Base-by-base conservation (phyloP, 768 basidiomycete species). In the Tulasnella sp. region DNA sequence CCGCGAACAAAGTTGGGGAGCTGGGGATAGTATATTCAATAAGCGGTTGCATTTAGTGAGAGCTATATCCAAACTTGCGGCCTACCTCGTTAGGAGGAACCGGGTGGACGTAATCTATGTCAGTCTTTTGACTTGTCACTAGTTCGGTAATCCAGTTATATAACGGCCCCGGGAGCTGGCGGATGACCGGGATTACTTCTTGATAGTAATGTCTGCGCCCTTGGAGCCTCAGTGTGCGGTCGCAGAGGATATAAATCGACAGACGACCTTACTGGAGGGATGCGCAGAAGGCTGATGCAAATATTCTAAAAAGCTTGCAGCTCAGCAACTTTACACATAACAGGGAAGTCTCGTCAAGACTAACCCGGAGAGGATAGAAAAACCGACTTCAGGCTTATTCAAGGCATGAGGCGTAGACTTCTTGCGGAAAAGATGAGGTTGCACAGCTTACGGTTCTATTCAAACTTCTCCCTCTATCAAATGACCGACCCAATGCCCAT, bases 251-350 rank as follows among this genome's bases (percentile, higher is more conserved):
- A 25, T 12, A 17, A 2, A 59, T 30, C n/a, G 24, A 8, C 15
- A n/a, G 15, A 12, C 9, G 9, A n/a, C 46, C 31, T 31, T 61
- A 62, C 64, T 64, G 65, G 11, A 66, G 61, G n/a, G 65, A 59
- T 11, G 65, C 66, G 30, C 67, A 69, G 61, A 70, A 70, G 0
- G 69, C 69, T 21, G 66, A 68, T 2, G 69, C 69, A 38, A 64
- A 70, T 49, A 70, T 68, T 2, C 65, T 65, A 1, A 27, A 3
- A 17, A 34, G 17, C 34, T 4, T 24, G 1, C 44, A 22, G 4
- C 11, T 55, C 24, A 55, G 54, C 21, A 11, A 21, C 7, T n/a
- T 29, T 30, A 15, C n/a, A 17, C 2, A 15, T 12, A 4, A 21
- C 25, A 43, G 10, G n/a, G 30, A 60, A 19, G 45, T 12, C 17